phyloP scores from a whole-genome alignment of 345 rosid genomes.

The Populus tremula region DNA sequence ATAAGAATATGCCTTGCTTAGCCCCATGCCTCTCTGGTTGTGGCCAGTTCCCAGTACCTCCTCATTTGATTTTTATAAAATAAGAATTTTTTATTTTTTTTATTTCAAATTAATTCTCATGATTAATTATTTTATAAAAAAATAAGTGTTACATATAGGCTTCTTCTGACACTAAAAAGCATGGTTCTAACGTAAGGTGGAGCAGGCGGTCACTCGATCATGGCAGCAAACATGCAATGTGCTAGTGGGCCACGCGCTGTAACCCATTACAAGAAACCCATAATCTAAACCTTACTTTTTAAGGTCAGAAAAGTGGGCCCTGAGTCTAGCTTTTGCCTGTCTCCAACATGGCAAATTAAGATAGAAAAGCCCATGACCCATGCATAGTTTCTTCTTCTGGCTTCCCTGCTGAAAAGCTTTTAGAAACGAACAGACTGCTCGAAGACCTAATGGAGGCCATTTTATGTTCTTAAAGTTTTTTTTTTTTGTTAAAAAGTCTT shows the following conservation, averaged over 20 bases:
- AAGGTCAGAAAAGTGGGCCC: background rate
- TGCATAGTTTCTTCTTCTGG: background rate
- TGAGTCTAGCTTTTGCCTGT: background rate
- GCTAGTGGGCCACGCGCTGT: background rate
- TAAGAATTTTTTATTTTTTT: no score
- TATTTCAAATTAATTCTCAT: no score
- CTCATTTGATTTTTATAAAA: no score
- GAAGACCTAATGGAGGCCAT: no score
- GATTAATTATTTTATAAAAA: no score
- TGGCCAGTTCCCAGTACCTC: background rate
- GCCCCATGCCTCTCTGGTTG: background rate
- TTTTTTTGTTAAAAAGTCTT: background rate
- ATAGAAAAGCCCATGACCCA: background rate
- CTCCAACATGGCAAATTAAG: background rate
- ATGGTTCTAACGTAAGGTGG: no score
- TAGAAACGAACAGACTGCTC: background rate
- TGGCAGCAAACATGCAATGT: background rate
- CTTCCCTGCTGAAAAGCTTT: background rate
- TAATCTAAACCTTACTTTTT: background rate
- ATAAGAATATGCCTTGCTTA: background rate
- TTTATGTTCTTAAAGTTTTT: background rate
- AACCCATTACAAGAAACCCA: background rate
- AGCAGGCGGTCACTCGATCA: no score
- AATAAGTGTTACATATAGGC: no score
- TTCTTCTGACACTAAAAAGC: no score